Percentiles rank a stretch among this genome's conserved stretches.
Evolutionary conservation across 2,329 filamentous ascomycete genomes (phyloP).

Genomic region (Lanzia echinophila): DNA sequence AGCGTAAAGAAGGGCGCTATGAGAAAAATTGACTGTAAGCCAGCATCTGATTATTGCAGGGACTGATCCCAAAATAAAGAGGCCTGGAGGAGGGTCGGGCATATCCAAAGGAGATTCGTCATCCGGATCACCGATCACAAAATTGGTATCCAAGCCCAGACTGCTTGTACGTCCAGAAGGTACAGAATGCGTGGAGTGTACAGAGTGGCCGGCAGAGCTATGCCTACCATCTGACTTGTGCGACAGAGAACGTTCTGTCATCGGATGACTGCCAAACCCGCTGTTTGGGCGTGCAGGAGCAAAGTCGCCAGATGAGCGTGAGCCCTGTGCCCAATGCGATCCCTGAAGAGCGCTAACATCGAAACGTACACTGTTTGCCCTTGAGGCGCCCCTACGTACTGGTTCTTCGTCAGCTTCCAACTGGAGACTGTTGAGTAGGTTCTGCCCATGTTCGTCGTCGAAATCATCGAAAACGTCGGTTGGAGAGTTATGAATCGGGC

Average conservation of each 20-base stretch:
- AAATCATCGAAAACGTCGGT: conserved; percentile 84
- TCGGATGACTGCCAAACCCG: conserved; percentile 67
- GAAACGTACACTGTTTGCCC: conserved; percentile 95
- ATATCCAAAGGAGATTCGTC: conserved; percentile 65
- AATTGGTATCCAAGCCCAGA: conserved; percentile 71
- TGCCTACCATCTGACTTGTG: conserved; percentile 95
- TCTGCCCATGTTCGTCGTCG: conserved; percentile 74
- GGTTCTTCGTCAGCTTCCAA: conserved; percentile 84
- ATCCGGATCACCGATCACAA: conserved; percentile 54
- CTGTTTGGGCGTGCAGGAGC: conserved; percentile 70
- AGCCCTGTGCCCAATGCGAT: conserved; percentile 75
- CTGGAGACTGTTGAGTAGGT: conserved; percentile 72
- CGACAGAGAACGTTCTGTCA: conserved; percentile 87
- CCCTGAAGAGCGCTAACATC: conserved; percentile 92
- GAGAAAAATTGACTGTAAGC: conserved; percentile 85
- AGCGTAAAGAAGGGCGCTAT: conserved; percentile 82
- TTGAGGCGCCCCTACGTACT: conserved; percentile 76
- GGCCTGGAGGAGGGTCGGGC: conserved; percentile 70
- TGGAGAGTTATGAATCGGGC: conserved; percentile 71
- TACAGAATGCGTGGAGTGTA: conserved; percentile 63
- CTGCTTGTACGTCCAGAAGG: conserved; percentile 80
- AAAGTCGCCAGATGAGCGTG: conserved; percentile 77
- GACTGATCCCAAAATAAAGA: conserved; percentile 81
- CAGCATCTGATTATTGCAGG: conserved; percentile 95
- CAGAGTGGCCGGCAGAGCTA: conserved; percentile 83